phyloP scores from a whole-genome alignment of 2,329 filamentous ascomycete genomes.

The Sclerotinia borealis region DNA sequence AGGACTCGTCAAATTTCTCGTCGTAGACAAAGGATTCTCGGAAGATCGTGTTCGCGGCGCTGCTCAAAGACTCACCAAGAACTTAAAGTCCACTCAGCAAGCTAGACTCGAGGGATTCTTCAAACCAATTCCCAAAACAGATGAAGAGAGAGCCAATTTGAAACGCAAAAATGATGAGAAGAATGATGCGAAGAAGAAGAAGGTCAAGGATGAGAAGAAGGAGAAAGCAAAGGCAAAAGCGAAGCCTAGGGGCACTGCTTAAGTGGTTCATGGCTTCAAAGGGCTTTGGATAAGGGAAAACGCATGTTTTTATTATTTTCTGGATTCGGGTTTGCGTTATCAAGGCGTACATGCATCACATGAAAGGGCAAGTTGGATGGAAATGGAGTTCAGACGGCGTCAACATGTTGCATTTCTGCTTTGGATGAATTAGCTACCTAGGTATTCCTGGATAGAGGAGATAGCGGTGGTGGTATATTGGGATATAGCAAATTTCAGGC shows the following conservation, averaged over 20 bases:
- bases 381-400: not conserved
- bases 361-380: not conserved
- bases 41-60: conserved; percentile 85
- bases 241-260: conserved; percentile 57
- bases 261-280: not conserved
- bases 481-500: not conserved
- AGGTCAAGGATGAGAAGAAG: conserved; percentile 88
- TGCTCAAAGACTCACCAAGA: conserved; percentile 77
- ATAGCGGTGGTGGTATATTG: not conserved
- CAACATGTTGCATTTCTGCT: not conserved
- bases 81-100: conserved; percentile 85
- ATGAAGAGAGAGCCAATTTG: conserved; percentile 72
- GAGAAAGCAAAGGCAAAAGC: conserved; percentile 88
- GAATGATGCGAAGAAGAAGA: conserved; percentile 89
- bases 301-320: not conserved
- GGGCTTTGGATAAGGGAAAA: not conserved
- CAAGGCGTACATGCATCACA: not conserved
- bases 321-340: not conserved
- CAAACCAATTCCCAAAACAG: conserved; percentile 83
- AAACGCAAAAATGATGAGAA: conserved; percentile 96
- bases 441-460: not conserved
- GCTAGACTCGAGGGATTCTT: conserved; percentile 93
- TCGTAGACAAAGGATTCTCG: conserved; percentile 92
- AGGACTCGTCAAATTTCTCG: conserved; percentile 81
- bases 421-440: not conserved